These are phyloP conservation scores for Tulasnella sp. DNA, from an alignment of 768 basidiomycete genomes.

Conservation along the genomic window DNA sequence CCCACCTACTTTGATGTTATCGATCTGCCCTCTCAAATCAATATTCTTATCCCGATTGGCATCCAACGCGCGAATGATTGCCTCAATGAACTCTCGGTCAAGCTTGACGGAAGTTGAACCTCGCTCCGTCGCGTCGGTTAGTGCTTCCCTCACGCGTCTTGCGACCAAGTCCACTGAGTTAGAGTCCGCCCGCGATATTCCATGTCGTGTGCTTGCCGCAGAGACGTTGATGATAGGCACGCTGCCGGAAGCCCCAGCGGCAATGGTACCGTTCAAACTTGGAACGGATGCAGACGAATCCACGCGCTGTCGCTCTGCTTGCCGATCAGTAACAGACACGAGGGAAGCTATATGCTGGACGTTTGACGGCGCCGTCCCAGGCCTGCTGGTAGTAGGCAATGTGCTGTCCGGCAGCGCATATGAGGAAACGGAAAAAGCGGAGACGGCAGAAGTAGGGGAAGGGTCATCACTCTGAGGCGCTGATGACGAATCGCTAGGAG, in stretches of 20 bases:
- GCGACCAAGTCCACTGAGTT: slow-evolving; percentile 25
- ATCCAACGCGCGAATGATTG: slow-evolving; percentile 54
- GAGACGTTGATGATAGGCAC: slow-evolving; percentile 1
- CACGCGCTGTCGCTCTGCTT: not conserved
- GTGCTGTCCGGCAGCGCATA: not conserved
- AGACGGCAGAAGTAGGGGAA: slow-evolving; percentile 3
- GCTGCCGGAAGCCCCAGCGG: not conserved
- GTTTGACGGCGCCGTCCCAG: not conserved
- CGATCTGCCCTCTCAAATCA: slow-evolving; percentile 63
- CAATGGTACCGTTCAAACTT: not conserved
- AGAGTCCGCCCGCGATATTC: not conserved
- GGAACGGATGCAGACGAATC: slow-evolving; percentile 12
- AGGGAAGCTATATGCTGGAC: not conserved
- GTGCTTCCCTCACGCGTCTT: slow-evolving; percentile 34
- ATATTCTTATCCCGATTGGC: slow-evolving; percentile 45
- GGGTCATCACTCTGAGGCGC: not conserved
- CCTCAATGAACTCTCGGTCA: slow-evolving; percentile 61
- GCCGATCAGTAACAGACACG: not conserved
- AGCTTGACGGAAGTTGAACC: slow-evolving; percentile 51
- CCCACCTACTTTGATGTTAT: slow-evolving; percentile 77
- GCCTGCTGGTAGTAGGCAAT: not conserved
- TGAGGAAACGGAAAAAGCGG: not conserved
- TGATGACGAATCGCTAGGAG: no score
- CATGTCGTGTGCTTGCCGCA: not conserved
- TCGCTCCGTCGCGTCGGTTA: slow-evolving; percentile 47